Conservation (phyloP, 2,329 filamentous ascomycete genomes). For the Alternaria ventricosa region DNA sequence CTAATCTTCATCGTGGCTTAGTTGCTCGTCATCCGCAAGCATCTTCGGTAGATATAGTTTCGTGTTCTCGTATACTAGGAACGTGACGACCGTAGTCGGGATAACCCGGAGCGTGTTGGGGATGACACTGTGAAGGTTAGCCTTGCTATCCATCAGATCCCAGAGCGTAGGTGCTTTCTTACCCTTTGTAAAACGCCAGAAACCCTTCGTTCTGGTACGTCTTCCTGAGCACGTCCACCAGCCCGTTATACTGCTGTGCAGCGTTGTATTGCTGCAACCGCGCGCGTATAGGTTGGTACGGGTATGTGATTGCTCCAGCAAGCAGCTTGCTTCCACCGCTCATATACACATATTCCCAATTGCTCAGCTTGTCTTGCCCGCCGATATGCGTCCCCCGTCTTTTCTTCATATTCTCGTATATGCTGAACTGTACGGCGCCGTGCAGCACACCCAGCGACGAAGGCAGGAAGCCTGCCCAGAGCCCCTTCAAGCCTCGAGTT, state of each 20-base stretch:
- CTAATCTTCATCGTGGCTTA: slow-evolving; percentile 43
- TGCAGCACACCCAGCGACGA: slow-evolving; percentile 87
- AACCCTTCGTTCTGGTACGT: slow-evolving; percentile 82
- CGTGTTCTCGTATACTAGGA: slow-evolving; percentile 95
- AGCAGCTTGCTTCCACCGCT: slow-evolving; percentile 84
- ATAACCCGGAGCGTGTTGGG: slow-evolving; percentile 90
- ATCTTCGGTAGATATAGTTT: slow-evolving; percentile 69
- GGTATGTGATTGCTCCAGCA: slow-evolving; percentile 89
- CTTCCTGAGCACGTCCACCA: slow-evolving; percentile 73
- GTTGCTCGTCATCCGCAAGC: slow-evolving; percentile 42
- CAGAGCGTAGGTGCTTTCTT: slow-evolving; percentile 6
- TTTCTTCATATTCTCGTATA: slow-evolving; percentile 79
- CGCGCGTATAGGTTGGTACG: slow-evolving; percentile 90
- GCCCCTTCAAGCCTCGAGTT: slow-evolving; percentile 77
- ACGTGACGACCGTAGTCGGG: slow-evolving; percentile 95
- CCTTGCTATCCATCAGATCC: neutral
- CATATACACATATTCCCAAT: slow-evolving; percentile 79
- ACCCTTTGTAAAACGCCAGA: slow-evolving; percentile 87
- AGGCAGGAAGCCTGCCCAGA: slow-evolving; percentile 86
- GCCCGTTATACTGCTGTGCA: slow-evolving; percentile 73
- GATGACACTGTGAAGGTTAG: slow-evolving; percentile 57
- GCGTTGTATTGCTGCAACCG: slow-evolving; percentile 90
- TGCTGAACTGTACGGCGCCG: slow-evolving; percentile 93
- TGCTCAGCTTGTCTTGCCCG: slow-evolving; percentile 60
- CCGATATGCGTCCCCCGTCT: slow-evolving; percentile 58